phyloP scores from a whole-genome alignment of 768 basidiomycete species.

The Nidularia pulvinata region DNA sequence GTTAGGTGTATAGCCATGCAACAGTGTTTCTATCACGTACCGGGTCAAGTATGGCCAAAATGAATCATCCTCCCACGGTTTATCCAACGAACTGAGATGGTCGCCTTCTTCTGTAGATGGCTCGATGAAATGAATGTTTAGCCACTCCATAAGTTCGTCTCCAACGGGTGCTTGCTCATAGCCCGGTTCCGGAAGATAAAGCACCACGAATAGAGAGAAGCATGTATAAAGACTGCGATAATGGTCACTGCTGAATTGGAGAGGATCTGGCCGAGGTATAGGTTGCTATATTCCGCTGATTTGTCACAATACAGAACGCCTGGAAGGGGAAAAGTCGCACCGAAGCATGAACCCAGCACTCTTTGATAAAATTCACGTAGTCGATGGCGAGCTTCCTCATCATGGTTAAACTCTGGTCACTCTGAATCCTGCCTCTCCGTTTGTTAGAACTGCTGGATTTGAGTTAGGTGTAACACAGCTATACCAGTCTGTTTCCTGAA shows the following conservation, averaged over 20 bases:
- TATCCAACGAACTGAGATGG: slow-evolving; percentile 65
- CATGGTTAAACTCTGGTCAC: slow-evolving; percentile 43
- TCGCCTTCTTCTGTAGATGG: slow-evolving; percentile 89
- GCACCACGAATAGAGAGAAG: slow-evolving; percentile 79
- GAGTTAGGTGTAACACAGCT: slow-evolving; percentile 2
- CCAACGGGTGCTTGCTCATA: slow-evolving; percentile 84
- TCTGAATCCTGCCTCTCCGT: slow-evolving; percentile 40
- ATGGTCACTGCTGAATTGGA: slow-evolving; percentile 59
- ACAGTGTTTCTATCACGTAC: slow-evolving; percentile 32
- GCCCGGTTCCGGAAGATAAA: slow-evolving; percentile 84
- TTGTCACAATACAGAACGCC: neutral
- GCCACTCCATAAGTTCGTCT: slow-evolving; percentile 95
- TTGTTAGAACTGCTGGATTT: too few species aligned
- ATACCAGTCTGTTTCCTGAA: slow-evolving; percentile 44
- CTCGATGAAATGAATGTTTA: slow-evolving; percentile 91
- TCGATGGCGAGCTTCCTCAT: slow-evolving; percentile 73
- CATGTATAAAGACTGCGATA: slow-evolving; percentile 77
- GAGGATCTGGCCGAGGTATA: slow-evolving; percentile 36
- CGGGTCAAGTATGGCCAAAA: slow-evolving; percentile 87
- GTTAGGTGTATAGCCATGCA: slow-evolving; percentile 4
- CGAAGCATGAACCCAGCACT: slow-evolving; percentile 76
- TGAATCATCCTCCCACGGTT: slow-evolving; percentile 78
- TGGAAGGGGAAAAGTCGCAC: slow-evolving; percentile 33
- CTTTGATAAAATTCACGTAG: slow-evolving; percentile 74
- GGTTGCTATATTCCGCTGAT: slow-evolving; percentile 33